Conservation (phyloP, 1,139 yeast species). For the Magnusiomyces ingens region DNA sequence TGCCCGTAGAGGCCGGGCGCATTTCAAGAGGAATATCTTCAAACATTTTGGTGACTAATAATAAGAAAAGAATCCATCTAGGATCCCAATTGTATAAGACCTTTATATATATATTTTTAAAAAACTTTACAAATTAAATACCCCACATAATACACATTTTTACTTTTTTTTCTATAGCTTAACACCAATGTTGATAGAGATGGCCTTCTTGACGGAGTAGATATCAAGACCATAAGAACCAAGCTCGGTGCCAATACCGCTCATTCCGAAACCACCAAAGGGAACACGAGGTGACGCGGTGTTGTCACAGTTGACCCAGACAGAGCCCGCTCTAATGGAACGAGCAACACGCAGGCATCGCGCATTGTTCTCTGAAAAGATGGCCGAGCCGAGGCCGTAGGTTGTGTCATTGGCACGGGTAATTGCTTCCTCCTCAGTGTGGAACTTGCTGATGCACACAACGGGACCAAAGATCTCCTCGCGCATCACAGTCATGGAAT, state of each 20-base stretch:
- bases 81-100: not conserved
- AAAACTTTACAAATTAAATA: not conserved
- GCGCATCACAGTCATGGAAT: slow-evolving; percentile 54
- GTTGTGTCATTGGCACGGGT: slow-evolving; percentile 70
- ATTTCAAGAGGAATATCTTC: too few relatives aligned
- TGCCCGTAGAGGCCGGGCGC: slow-evolving; percentile 11
- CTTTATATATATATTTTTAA: not conserved
- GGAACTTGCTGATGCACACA: slow-evolving; percentile 61
- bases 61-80: not conserved
- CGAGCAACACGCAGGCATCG: slow-evolving; percentile 55
- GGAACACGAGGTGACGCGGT: slow-evolving; percentile 73
- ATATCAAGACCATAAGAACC: slow-evolving; percentile 74
- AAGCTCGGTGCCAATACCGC: slow-evolving; percentile 84
- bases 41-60: too few relatives aligned
- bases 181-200: slow-evolving; percentile 44
- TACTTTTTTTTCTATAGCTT: slow-evolving; percentile 15
- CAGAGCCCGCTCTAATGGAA: slow-evolving; percentile 65
- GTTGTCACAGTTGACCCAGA: slow-evolving; percentile 78
- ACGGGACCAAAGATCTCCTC: slow-evolving; percentile 90
- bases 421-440: slow-evolving; percentile 63
- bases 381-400: slow-evolving; percentile 80
- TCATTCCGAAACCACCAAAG: slow-evolving; percentile 75
- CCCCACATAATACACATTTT: not conserved
- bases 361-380: slow-evolving; percentile 57
- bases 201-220: slow-evolving; percentile 75